Conservation (phyloP, 208 protist species). For the Eutreptiella sp. region DNA sequence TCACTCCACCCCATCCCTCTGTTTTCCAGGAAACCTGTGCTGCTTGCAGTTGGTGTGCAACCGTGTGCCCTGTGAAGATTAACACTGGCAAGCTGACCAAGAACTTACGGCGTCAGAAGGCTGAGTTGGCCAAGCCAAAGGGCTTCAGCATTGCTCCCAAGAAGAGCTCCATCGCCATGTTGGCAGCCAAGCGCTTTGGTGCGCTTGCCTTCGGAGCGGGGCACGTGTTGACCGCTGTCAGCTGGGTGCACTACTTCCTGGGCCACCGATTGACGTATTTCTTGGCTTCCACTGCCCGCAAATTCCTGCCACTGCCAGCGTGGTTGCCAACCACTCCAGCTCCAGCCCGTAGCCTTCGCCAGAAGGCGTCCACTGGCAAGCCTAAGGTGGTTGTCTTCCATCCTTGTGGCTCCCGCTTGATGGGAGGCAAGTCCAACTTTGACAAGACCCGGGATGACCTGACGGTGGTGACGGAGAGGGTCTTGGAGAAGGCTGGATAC, state of each 20-base stretch:
- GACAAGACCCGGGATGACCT: not conserved
- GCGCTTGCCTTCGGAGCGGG: not conserved
- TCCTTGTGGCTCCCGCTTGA: no score
- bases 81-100: conserved; percentile 46
- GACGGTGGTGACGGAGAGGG: not conserved
- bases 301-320: not conserved
- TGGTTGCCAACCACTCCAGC: not conserved
- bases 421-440: conserved; percentile 14
- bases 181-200: conserved; percentile 26
- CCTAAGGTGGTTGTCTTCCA: no score
- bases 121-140: not conserved
- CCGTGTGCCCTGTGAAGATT: conserved; percentile 45
- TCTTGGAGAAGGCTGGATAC: conserved; percentile 18
- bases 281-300: no score
- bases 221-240: not conserved
- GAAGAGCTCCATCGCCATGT: not conserved
- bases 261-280: no score
- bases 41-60: conserved; percentile 40
- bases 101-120: not conserved
- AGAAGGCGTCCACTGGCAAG: conserved; percentile 13
- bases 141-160: not conserved
- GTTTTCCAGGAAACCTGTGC: conserved; percentile 41
- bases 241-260: not conserved
- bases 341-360: not conserved
- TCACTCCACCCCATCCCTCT: no score